Base-by-base conservation (phyloP, 202 grass and related monocot genomes). In the Zoysia matrella region DNA sequence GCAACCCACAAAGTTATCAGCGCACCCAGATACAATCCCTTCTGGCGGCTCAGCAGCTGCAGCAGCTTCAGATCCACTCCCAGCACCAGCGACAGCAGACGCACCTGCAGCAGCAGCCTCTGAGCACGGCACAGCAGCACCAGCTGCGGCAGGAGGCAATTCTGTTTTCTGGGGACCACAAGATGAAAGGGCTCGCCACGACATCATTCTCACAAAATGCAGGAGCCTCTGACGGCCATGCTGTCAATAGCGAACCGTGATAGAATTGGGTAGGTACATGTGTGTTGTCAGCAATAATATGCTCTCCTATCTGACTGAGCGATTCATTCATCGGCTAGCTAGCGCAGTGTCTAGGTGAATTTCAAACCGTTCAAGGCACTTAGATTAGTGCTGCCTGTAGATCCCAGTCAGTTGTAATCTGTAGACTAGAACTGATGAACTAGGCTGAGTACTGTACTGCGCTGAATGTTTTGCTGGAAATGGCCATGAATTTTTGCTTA, bases 1-100 rank as follows among this genome's bases (percentile, higher is more conserved):
- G 70, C 6, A 85, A 52, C 57, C 73, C 80, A 13, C 88, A 87
- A 73, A 85, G 85, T 9, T 87, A 89, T 83, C 92, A 92, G 77
- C 83, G 85, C n/a, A 89, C 69, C 81, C 94, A 90, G 18, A 81
- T 87, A 64, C 92, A 92, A 53, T 92, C 94, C 42, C 89, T 92
- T 67, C 67, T 94, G 57, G 88, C 88, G 11, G 92, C 90, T 11
- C 94, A 94, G 62, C 90, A 94, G 79, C 86, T 94, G 10, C 92
- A 94, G 79, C 88, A 94, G 61, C 92, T 97, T 48, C 94, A 92
- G 44, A 82, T 94, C 72, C 90, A 84, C 67, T 92, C 89, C 1
- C 92, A 92, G 16, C 92, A 92, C 5, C 89, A 93, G 76, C 88
- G 87, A 41, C 73, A 83, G 2, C 78, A 84, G 7, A 63, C 76